phyloP scores from a whole-genome alignment of 139 green algal species.

The Chlorella sp. region DNA sequence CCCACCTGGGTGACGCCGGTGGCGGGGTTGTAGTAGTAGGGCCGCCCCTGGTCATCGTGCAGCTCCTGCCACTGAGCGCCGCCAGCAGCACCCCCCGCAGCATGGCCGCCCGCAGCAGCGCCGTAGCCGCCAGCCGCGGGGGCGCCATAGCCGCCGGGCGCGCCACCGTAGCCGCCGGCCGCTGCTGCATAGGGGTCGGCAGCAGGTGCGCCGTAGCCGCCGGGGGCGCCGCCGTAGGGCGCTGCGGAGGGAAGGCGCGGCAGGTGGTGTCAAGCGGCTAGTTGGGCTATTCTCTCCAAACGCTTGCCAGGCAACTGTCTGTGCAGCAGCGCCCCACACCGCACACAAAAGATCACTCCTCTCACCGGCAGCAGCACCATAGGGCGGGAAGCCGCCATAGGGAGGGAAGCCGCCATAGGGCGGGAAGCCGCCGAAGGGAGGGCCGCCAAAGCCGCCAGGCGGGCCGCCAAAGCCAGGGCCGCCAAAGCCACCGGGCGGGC shows the following conservation, averaged over 20 bases:
- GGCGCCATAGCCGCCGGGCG: conserved; percentile 8
- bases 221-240: conserved; percentile 17
- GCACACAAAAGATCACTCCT: too few relatives aligned
- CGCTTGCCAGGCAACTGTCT: too few relatives aligned
- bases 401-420: conserved; percentile 22
- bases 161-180: neutral
- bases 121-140: conserved; percentile 22
- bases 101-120: neutral
- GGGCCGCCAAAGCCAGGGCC: neutral
- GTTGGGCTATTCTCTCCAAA: too few relatives aligned
- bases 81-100: neutral
- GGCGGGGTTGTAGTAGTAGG: conserved; percentile 94
- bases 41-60: conserved; percentile 77
- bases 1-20: conserved; percentile 82
- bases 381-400: conserved; percentile 39
- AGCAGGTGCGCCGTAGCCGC: neutral
- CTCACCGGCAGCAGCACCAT: conserved; percentile 8
- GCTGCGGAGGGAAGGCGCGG: conserved; percentile 10
- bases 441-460: neutral
- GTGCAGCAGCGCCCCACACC: too few relatives aligned
- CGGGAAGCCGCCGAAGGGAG: conserved; percentile 20
- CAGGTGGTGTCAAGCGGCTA: too few relatives aligned
- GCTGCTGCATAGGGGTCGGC: conserved; percentile 16
- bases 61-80: conserved; percentile 45
- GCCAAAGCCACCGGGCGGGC: neutral